Conservation (phyloP, 306 rosid genomes). For the Prosopis cineraria region DNA sequence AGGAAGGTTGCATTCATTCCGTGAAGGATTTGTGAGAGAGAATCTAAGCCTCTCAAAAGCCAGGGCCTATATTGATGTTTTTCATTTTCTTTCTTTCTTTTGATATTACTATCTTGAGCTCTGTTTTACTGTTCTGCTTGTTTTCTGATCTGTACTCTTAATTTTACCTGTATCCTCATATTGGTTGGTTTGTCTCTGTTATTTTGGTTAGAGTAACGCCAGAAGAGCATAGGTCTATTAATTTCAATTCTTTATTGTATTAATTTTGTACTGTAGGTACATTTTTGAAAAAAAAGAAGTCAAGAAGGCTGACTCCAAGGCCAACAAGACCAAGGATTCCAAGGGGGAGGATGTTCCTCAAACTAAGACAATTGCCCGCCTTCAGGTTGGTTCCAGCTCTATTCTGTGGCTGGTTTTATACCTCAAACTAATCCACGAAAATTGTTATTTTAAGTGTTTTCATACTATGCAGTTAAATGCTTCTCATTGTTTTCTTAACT, state of each 20-base stretch:
- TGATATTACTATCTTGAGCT: neutral
- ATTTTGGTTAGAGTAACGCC: neutral
- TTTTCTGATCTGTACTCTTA: neutral
- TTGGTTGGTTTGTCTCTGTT: neutral
- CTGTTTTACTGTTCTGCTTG: neutral
- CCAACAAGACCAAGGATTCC: constrained; percentile 55
- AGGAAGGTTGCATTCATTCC: neutral
- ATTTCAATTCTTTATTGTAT: neutral
- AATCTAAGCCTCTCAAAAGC: neutral
- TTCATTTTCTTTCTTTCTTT: neutral
- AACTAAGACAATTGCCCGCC: constrained; percentile 66
- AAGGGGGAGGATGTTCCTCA: constrained; percentile 49
- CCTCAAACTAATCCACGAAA: constrained; percentile 22
- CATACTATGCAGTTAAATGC: neutral
- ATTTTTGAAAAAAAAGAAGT: constrained; percentile 78
- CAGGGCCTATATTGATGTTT: too few relatives aligned
- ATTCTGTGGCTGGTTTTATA: constrained; percentile 5
- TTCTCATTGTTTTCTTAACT: neutral
- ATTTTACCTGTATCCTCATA: neutral
- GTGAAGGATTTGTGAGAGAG: neutral
- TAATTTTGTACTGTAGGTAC: constrained; percentile 52
- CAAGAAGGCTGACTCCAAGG: constrained; percentile 48
- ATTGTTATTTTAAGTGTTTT: constrained; percentile 1
- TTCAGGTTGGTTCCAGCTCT: constrained; percentile 64
- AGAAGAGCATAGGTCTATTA: neutral